Evolutionary conservation across 495 filamentous ascomycete species (phyloP).

Genomic region (Tuber borchii): DNA sequence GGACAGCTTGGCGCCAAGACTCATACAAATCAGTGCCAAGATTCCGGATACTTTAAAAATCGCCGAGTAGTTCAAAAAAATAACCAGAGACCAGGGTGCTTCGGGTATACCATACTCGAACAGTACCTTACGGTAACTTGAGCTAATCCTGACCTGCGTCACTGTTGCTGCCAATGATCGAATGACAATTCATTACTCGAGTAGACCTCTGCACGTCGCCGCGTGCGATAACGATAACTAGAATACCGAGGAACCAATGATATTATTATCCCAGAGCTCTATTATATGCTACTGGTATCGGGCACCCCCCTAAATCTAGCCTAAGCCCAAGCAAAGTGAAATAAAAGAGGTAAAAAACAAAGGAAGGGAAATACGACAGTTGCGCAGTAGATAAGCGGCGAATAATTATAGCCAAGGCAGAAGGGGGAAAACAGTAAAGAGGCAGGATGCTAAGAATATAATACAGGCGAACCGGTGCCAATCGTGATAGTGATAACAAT

Average conservation of each 20-base stretch:
- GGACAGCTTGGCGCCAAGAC: too few species aligned
- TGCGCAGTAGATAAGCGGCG: neutral
- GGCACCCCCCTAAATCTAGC: neutral
- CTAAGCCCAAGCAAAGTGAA: neutral
- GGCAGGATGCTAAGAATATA: neutral
- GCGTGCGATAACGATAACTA: neutral
- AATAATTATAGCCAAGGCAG: neutral
- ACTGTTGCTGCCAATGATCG: neutral
- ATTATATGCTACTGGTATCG: neutral
- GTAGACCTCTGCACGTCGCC: neutral
- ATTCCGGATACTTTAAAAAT: too few species aligned
- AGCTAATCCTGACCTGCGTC: neutral
- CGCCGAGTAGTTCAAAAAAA: too few species aligned
- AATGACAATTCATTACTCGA: neutral
- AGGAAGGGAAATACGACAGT: neutral
- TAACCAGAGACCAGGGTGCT: too few species aligned
- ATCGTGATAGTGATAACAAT: slow-evolving; percentile 18
- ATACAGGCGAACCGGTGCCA: neutral
- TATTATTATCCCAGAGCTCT: neutral
- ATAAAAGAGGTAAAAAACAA: neutral
- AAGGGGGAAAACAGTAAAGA: neutral
- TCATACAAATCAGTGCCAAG: too few species aligned
- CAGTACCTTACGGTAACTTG: neutral
- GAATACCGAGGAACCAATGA: neutral
- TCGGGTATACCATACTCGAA: too few species aligned